Evolutionary conservation across 1,284 basidiomycete species (phyloP).

Genomic region (Pseudozyma sp.): DNA sequence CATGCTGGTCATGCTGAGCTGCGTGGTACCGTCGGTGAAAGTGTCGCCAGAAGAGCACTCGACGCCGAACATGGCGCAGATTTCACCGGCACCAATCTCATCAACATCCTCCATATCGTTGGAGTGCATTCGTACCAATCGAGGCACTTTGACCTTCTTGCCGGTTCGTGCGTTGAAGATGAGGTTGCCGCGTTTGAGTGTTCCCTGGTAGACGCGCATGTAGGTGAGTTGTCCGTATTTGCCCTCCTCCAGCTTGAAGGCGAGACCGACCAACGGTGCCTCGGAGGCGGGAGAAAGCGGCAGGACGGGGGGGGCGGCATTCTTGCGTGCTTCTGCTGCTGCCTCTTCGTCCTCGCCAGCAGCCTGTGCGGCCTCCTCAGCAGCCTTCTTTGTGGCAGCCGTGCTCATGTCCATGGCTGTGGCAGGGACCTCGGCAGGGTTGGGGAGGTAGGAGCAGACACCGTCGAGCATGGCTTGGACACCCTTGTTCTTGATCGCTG

Average conservation of each 20-base stretch:
- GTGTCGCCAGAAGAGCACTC: constrained; percentile 99
- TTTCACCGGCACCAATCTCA: constrained; percentile 95
- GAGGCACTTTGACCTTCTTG: constrained; percentile 97
- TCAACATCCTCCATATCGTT: constrained; percentile 99
- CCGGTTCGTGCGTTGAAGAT: constrained; percentile 95
- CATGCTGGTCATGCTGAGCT: constrained; percentile 82
- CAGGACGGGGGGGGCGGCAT: constrained; percentile 56
- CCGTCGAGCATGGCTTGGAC: constrained; percentile 95
- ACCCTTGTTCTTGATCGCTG: constrained; percentile 96
- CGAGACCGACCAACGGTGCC: constrained; percentile 90
- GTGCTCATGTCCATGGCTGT: constrained; percentile 84
- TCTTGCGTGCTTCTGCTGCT: constrained; percentile 50
- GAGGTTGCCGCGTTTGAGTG: constrained; percentile 82
- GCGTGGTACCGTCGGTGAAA: constrained; percentile 76
- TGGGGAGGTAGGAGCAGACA: constrained; percentile 93
- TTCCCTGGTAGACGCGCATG: constrained; percentile 98
- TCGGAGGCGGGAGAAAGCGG: constrained; percentile 68
- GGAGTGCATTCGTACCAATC: constrained; percentile 96
- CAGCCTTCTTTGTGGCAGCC: constrained; percentile 70
- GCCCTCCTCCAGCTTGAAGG: constrained; percentile 99
- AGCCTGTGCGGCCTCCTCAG: constrained; percentile 51
- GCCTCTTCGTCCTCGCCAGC: constrained; percentile 54
- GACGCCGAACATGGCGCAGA: constrained; percentile 99
- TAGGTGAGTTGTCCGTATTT: constrained; percentile 97
- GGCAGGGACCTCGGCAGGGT: constrained; percentile 83